These are phyloP conservation scores for Sporothrix curviconia DNA, from an alignment of 2,329 filamentous ascomycete genomes.

Conservation along the genomic window DNA sequence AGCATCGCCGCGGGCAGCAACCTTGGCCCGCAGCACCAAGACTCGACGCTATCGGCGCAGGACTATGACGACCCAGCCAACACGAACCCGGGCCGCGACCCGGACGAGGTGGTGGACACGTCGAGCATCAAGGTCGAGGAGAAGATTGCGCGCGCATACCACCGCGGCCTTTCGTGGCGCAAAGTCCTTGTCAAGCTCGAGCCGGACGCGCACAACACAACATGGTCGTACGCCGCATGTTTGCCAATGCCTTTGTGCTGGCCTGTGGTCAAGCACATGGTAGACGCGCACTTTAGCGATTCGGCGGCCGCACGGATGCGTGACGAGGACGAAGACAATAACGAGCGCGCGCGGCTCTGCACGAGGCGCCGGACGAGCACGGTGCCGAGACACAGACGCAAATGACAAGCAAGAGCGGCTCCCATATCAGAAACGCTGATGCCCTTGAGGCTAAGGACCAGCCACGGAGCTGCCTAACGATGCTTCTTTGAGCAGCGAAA, in stretches of 20 bases:
- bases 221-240: conserved; percentile 92
- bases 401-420: background rate
- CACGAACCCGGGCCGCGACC: conserved; percentile 40
- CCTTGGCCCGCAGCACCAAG: conserved; percentile 30
- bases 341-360: conserved; percentile 62
- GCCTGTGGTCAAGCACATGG: conserved; percentile 92
- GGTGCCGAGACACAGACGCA: conserved; percentile 55
- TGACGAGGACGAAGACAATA: conserved; percentile 60
- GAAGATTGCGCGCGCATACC: conserved; percentile 94
- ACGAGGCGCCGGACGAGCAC: conserved; percentile 50
- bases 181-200: conserved; percentile 94
- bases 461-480: conserved; percentile 5
- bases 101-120: conserved; percentile 46
- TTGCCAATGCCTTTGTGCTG: conserved; percentile 95
- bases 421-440: too few relatives aligned
- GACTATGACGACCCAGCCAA: conserved; percentile 48
- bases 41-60: conserved; percentile 36
- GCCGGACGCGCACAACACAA: conserved; percentile 98
- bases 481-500: too few relatives aligned
- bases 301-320: conserved; percentile 57
- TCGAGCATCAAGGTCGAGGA: conserved; percentile 87
- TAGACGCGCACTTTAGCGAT: conserved; percentile 89
- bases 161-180: conserved; percentile 85
- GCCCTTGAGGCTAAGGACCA: background rate
- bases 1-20: background rate